Conservation (phyloP, 306 rosid genomes). For the Cyclanthera cordifolia region DNA sequence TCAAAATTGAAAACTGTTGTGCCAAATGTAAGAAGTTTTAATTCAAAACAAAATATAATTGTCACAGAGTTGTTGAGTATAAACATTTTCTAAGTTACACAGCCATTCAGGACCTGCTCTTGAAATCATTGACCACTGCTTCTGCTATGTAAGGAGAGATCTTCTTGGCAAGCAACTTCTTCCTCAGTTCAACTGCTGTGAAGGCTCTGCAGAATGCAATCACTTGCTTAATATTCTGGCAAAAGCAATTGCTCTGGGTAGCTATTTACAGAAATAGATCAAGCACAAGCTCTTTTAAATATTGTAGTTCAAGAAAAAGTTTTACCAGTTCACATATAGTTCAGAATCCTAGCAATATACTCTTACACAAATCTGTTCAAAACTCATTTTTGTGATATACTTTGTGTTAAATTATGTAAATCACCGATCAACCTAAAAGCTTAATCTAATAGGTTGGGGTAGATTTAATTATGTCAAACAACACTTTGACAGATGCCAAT, state of each 20-base stretch:
- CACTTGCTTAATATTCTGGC: conserved; percentile 7
- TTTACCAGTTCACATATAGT: background rate
- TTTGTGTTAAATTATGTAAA: too few relatives aligned
- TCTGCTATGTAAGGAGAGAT: conserved; percentile 43
- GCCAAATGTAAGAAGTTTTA: background rate
- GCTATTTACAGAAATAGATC: background rate
- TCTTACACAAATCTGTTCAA: background rate
- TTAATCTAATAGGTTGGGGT: too few relatives aligned
- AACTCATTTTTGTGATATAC: background rate
- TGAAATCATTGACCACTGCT: conserved; percentile 49
- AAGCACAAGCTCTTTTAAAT: background rate
- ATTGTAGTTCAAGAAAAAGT: background rate
- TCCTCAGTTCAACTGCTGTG: conserved; percentile 62
- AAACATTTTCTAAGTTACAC: conserved; percentile 1
- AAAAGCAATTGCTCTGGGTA: background rate
- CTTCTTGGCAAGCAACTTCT: conserved; percentile 49
- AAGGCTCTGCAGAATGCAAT: conserved; percentile 46
- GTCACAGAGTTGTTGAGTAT: background rate
- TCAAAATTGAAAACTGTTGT: background rate
- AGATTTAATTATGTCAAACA: too few relatives aligned
- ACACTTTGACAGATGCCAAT: background rate
- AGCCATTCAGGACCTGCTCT: conserved; percentile 38
- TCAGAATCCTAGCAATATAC: background rate
- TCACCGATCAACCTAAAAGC: too few relatives aligned
- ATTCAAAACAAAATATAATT: conserved; percentile 1